Evolutionary conservation across 106 monocot genomes (phyloP).

Genomic region (Apostasia shenzhenica): DNA sequence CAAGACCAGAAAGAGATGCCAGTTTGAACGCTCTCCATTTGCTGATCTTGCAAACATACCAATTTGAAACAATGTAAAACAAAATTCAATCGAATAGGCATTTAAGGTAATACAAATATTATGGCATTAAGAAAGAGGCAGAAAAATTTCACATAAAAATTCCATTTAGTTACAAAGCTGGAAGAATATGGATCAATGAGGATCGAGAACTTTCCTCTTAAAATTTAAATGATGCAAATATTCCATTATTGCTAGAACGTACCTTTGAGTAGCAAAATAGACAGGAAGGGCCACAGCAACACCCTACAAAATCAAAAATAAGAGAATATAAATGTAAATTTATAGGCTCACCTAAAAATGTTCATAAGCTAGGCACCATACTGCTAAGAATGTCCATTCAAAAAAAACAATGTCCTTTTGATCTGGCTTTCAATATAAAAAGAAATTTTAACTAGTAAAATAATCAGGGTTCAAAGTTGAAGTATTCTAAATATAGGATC

Average conservation of each 20-base stretch:
- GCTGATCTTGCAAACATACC: constrained; percentile 24
- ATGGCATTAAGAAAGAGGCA: neutral
- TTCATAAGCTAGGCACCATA: neutral
- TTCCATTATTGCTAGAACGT: neutral
- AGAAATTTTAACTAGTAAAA: too few relatives aligned
- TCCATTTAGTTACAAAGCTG: neutral
- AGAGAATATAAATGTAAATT: constrained; percentile 8
- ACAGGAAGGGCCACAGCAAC: constrained; percentile 99
- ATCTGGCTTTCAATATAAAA: too few relatives aligned
- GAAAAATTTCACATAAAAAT: neutral
- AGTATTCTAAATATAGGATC: too few relatives aligned
- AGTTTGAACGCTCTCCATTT: constrained; percentile 97
- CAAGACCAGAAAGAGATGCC: constrained; percentile 91
- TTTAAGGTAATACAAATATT: too few relatives aligned
- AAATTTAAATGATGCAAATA: neutral
- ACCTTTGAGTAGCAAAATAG: constrained; percentile 98
- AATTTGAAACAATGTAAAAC: neutral
- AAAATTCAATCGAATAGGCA: neutral
- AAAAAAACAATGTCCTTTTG: too few relatives aligned
- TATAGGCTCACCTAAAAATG: constrained; percentile 1
- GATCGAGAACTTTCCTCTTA: neutral
- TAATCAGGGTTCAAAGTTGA: too few relatives aligned
- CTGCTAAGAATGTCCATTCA: too few relatives aligned
- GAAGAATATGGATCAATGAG: neutral
- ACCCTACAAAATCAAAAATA: constrained; percentile 51